Conservation (phyloP, 345 rosid species). For the Nephelium lappaceum region DNA sequence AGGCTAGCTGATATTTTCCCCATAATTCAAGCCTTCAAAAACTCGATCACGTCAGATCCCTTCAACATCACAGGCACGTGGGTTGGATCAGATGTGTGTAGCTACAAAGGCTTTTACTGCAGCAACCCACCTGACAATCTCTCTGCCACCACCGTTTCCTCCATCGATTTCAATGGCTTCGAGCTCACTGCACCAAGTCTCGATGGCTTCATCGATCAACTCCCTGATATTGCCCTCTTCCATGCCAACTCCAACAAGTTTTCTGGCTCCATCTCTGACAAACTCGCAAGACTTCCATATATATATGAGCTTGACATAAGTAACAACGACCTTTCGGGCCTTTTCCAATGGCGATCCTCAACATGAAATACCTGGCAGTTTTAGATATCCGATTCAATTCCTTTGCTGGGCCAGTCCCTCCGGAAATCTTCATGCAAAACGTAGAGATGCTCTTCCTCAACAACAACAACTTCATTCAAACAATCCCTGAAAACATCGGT, state of each 20-base stretch:
- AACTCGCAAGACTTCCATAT: constrained; percentile 27
- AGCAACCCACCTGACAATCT: constrained; percentile 39
- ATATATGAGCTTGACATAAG: constrained; percentile 47
- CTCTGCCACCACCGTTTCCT: constrained; percentile 42
- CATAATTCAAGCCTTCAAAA: constrained; percentile 38
- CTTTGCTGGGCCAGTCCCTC: constrained; percentile 46
- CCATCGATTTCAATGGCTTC: constrained; percentile 44
- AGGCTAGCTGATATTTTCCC: constrained; percentile 29
- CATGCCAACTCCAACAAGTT: constrained; percentile 57
- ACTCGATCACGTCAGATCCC: constrained; percentile 39
- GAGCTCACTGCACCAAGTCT: constrained; percentile 36
- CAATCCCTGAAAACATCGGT: constrained; percentile 38
- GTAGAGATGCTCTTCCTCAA: constrained; percentile 45
- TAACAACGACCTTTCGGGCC: constrained; percentile 41
- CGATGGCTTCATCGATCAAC: constrained; percentile 45
- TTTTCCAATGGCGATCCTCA: constrained; percentile 34
- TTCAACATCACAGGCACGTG: constrained; percentile 35
- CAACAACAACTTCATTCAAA: constrained; percentile 42
- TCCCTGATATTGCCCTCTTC: constrained; percentile 55
- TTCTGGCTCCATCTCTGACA: constrained; percentile 36
- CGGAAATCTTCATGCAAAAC: constrained; percentile 30
- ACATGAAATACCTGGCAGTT: constrained; percentile 28
- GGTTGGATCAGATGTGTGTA: constrained; percentile 45
- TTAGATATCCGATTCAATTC: constrained; percentile 47
- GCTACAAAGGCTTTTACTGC: constrained; percentile 47